phyloP scores from a whole-genome alignment of 306 rosid species.

The Hippophae gyantsensis region DNA sequence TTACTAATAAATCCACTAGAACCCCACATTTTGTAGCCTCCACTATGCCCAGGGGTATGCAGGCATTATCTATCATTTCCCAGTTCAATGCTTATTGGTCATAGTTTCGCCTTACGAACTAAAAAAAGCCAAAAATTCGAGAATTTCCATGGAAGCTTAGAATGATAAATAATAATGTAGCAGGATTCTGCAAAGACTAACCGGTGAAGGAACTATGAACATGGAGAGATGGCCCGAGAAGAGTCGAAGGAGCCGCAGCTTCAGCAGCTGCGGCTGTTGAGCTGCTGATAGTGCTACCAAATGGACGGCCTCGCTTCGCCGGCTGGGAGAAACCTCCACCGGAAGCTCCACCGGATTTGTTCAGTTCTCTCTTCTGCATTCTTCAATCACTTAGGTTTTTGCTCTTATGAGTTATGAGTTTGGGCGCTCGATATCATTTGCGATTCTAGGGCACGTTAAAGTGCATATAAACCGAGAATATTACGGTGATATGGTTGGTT shows the following conservation, averaged over 20 bases:
- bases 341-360: slow-evolving; percentile 50
- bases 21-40: too few species aligned
- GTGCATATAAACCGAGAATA: too few species aligned
- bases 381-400: neutral
- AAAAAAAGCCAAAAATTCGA: neutral
- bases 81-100: too few species aligned
- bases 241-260: slow-evolving; percentile 65
- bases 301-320: slow-evolving; percentile 88
- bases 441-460: too few species aligned
- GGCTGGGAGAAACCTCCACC: slow-evolving; percentile 67
- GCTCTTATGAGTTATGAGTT: too few species aligned
- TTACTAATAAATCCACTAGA: too few species aligned
- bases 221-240: slow-evolving; percentile 92
- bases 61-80: too few species aligned
- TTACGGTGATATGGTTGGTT: too few species aligned
- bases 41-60: too few species aligned
- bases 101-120: neutral
- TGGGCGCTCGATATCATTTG: too few species aligned
- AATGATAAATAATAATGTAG: neutral
- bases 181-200: slow-evolving; percentile 26
- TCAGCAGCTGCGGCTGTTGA: slow-evolving; percentile 52
- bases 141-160: neutral
- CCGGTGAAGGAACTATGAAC: slow-evolving; percentile 89
- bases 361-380: slow-evolving; percentile 91
- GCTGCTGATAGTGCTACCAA: slow-evolving; percentile 61